Conservation (phyloP, 108 stramenopile genomes). For the Fragilariopsis cylindrus region DNA sequence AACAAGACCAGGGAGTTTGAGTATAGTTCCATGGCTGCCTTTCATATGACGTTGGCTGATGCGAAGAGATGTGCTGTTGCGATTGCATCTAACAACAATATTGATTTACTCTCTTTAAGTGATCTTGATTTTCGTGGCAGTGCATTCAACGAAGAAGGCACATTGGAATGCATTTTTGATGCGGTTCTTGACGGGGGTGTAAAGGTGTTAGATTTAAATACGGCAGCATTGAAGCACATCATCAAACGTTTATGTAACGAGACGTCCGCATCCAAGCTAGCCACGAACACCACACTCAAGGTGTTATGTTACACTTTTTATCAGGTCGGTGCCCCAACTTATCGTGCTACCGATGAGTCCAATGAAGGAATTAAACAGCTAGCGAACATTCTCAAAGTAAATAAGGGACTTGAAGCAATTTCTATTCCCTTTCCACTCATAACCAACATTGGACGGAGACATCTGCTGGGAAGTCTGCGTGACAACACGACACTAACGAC, state of each 20-base stretch:
- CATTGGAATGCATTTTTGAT: slow-evolving; percentile 12
- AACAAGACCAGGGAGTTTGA: slow-evolving; percentile 3
- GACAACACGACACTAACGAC: not conserved
- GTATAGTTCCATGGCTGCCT: not conserved
- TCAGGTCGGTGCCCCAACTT: not conserved
- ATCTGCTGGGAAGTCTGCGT: slow-evolving; percentile 5
- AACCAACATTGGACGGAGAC: slow-evolving; percentile 5
- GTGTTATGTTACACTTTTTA: not conserved
- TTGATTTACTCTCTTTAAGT: not conserved
- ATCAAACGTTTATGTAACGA: not conserved
- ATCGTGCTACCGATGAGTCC: not conserved
- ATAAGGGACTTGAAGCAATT: slow-evolving; percentile 1
- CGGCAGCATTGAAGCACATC: not conserved
- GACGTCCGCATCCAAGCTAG: not conserved
- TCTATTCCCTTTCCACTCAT: not conserved
- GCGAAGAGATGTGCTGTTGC: slow-evolving; percentile 10
- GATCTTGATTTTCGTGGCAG: not conserved
- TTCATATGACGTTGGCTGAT: not conserved
- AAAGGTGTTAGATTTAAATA: not conserved
- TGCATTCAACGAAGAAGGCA: slow-evolving; percentile 9
- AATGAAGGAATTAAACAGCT: slow-evolving; percentile 9
- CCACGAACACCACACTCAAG: slow-evolving; percentile 9
- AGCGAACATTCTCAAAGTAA: not conserved
- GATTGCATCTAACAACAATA: not conserved
- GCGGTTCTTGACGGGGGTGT: not conserved